A percentile compares a stretch with the other conserved stretches of the same genome.
These are phyloP conservation scores for Butyriboletus loyo DNA, from an alignment of 768 basidiomycete species.

Conservation along the genomic window DNA sequence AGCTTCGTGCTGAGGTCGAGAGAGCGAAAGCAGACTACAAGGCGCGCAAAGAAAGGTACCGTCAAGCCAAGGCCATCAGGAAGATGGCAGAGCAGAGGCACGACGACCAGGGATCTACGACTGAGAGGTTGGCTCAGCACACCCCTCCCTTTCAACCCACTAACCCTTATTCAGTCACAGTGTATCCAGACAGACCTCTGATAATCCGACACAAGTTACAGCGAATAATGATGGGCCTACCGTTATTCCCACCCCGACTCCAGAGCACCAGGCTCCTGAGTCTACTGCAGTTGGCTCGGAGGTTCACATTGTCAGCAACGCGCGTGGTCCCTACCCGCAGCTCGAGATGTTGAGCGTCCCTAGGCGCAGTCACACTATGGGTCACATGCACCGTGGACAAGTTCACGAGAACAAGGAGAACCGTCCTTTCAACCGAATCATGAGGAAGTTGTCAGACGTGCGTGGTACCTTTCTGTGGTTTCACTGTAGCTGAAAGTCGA, in stretches of 20 bases:
- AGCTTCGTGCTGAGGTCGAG: slow-evolving; percentile 47
- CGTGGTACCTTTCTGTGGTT: slow-evolving; percentile 23
- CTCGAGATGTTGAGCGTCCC: slow-evolving; percentile 64
- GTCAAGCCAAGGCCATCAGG: slow-evolving; percentile 52
- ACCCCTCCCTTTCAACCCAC: neutral
- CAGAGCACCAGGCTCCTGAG: slow-evolving; percentile 14
- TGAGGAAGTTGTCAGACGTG: slow-evolving; percentile 62
- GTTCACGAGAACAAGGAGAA: slow-evolving; percentile 25
- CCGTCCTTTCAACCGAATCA: slow-evolving; percentile 50
- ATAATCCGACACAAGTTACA: slow-evolving; percentile 13
- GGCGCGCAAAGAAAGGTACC: slow-evolving; percentile 66
- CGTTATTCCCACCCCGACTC: slow-evolving; percentile 1
- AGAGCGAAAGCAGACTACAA: slow-evolving; percentile 66
- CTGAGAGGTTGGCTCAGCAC: slow-evolving; percentile 25
- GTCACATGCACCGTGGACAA: slow-evolving; percentile 23
- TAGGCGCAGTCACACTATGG: slow-evolving; percentile 35
- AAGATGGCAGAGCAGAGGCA: slow-evolving; percentile 36
- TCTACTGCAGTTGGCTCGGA: slow-evolving; percentile 17
- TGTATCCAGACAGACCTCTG: slow-evolving; percentile 26
- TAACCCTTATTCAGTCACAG: slow-evolving; percentile 12
- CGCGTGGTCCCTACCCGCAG: slow-evolving; percentile 56
- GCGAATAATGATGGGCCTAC: slow-evolving; percentile 1
- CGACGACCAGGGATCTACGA: slow-evolving; percentile 16
- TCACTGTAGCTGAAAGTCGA: slow-evolving; percentile 9
- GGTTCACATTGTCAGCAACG: slow-evolving; percentile 58